Evolutionary conservation across 345 rosid species (phyloP), one percentile per base, ranked within the genome.

Genomic region (Hibiscus syriacus): DNA sequence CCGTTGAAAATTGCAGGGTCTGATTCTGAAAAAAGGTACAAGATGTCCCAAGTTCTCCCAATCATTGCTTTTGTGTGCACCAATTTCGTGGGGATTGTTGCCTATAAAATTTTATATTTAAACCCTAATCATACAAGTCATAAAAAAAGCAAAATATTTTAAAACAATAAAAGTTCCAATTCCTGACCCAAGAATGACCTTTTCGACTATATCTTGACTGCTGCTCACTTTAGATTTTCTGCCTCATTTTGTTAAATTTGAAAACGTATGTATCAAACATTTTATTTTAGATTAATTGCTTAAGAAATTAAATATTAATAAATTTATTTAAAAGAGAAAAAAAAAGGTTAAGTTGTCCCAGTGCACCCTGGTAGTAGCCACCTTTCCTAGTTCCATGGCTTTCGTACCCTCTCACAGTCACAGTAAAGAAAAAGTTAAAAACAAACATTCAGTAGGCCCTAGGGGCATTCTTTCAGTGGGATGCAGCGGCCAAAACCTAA

Each of bases 121-220:
- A 80, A 68, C 77, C 80, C 77, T 78, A 72, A 83, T 83, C 83
- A 81, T 81, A 73, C 80, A 80, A 81, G 78, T 78, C 84, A 78
- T 81, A 75, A 78, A 83, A 76, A 83, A 80, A 76, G 78, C 76
- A 80, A 72, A 39, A 61, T 67, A 43, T 55, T 11, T 25, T 63
- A 26, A 22, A 49, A 6, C 32, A n/a, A 17, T 6, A 53, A 41
- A 25, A 65, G 30, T 59, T 22, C 58, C 52, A 68, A 57, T 73
- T 68, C 67, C 76, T 67, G 82, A 72, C 79, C 67, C 55, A 68
- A 54, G 74, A 73, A 78, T 67, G 70, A 16, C 55, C 61, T 61
- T 74, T 75, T 70, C 69, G 59, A 17, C 72, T 2, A 46, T 9
- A 66, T 76, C 56, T 80, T 78, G 70, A 76, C 79, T 68, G 77